A percentile compares a stretch with the other conserved stretches of the same genome.
These are phyloP conservation scores for Ilyonectria destructans DNA, from an alignment of 2,329 filamentous ascomycete species.

Conservation along the genomic window DNA sequence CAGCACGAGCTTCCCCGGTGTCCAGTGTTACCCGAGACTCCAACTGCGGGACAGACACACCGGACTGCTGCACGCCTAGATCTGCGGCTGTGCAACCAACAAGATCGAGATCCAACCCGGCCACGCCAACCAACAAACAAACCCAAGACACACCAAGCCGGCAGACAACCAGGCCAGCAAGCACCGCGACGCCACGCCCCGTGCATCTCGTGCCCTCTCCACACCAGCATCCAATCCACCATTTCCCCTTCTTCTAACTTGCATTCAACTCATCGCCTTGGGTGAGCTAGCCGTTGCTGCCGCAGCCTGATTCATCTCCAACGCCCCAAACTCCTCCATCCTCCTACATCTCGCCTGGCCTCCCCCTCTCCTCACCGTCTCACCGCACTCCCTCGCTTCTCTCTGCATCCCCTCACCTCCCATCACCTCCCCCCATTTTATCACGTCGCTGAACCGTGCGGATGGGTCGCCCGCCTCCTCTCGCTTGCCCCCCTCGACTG, in stretches of 20 bases:
- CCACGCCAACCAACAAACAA: slow-evolving; percentile 11
- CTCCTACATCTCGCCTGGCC: not conserved
- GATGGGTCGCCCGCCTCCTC: slow-evolving; percentile 14
- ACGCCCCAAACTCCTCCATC: not conserved
- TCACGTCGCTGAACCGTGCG: slow-evolving; percentile 10
- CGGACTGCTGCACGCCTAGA: slow-evolving; percentile 4
- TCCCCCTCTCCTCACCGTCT: not conserved
- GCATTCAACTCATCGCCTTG: not conserved
- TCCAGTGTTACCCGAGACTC: slow-evolving; percentile 16
- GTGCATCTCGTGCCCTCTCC: not conserved
- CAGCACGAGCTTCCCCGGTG: slow-evolving; percentile 3
- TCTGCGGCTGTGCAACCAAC: slow-evolving; percentile 15
- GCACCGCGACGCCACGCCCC: not conserved
- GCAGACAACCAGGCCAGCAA: slow-evolving; percentile 1
- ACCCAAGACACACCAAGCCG: not conserved
- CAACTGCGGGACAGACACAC: slow-evolving; percentile 7
- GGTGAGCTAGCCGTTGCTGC: not conserved
- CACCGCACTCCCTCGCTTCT: slow-evolving; percentile 5
- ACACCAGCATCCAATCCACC: not conserved
- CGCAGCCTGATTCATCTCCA: not conserved
- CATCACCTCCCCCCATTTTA: not conserved
- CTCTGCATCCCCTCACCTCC: slow-evolving; percentile 4
- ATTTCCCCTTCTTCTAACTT: not conserved
- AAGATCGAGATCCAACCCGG: slow-evolving; percentile 8
- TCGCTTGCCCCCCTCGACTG: slow-evolving; percentile 9